phyloP scores from a whole-genome alignment of 169 alveolate species.

The Eimeria acervulina region DNA sequence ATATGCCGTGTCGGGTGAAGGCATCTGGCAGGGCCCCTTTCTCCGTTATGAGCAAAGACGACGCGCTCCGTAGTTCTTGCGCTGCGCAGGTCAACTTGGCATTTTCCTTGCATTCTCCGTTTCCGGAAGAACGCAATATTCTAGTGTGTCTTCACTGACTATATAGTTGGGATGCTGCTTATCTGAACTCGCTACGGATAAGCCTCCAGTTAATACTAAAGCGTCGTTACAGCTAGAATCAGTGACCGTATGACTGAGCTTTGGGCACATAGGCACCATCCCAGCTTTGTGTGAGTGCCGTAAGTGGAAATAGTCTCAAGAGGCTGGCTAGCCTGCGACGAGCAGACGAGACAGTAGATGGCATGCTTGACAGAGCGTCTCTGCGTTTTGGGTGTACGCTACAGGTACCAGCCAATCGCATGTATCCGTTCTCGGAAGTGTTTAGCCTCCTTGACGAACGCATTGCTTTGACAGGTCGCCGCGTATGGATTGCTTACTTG shows the following conservation, averaged over 20 bases:
- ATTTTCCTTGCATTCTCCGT: conserved; percentile 92
- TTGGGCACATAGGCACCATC: neutral
- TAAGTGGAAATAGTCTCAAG: neutral
- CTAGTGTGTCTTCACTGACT: conserved; percentile 45
- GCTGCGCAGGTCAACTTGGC: conserved; percentile 89
- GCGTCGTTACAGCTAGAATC: neutral
- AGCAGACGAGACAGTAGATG: no score
- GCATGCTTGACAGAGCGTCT: no score
- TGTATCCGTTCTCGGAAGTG: conserved; percentile 92
- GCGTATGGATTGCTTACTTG: conserved; percentile 93
- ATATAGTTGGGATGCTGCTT: neutral
- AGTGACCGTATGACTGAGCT: neutral
- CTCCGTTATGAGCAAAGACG: neutral
- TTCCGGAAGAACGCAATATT: conserved; percentile 88
- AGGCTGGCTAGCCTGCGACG: neutral
- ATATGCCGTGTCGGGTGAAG: neutral
- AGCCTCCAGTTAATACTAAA: neutral
- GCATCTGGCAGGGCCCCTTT: neutral
- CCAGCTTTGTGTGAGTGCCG: neutral
- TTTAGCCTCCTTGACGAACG: conserved; percentile 90
- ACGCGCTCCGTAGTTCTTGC: neutral
- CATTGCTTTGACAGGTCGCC: conserved; percentile 90
- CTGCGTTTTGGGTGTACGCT: neutral
- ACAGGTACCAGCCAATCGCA: conserved; percentile 90
- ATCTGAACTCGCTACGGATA: neutral